Conservation (phyloP, 2,329 filamentous ascomycete species). For the Hypoxylon sp. region DNA sequence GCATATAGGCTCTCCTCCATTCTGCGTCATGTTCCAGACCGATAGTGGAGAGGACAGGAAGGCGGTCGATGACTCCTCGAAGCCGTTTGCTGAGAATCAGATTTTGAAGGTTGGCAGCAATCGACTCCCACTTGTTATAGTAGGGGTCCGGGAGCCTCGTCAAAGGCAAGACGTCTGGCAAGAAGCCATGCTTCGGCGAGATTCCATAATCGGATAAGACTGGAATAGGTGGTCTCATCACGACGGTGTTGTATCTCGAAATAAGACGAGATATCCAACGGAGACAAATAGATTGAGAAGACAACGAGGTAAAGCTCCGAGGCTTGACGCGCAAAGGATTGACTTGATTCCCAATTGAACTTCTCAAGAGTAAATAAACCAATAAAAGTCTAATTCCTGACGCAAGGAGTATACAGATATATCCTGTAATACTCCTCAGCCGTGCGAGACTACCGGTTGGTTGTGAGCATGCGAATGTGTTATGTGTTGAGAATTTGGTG, state of each 20-base stretch:
- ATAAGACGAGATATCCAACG: slow-evolving; percentile 6
- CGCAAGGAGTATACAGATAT: slow-evolving; percentile 74
- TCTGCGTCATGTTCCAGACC: slow-evolving; percentile 86
- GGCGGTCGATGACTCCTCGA: slow-evolving; percentile 80
- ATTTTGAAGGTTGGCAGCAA: slow-evolving; percentile 86
- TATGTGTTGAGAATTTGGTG: slow-evolving; percentile 14
- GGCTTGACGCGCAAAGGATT: background rate
- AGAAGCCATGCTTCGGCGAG: slow-evolving; percentile 84
- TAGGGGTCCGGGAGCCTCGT: slow-evolving; percentile 87
- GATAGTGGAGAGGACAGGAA: slow-evolving; percentile 86
- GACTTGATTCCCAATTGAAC: slow-evolving; percentile 9
- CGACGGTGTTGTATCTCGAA: slow-evolving; percentile 29
- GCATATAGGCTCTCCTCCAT: slow-evolving; percentile 93
- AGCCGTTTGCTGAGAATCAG: slow-evolving; percentile 88
- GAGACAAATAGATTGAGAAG: slow-evolving; percentile 11
- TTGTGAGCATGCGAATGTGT: slow-evolving; percentile 54
- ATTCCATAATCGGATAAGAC: slow-evolving; percentile 82
- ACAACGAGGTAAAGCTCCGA: slow-evolving; percentile 8
- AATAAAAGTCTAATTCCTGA: slow-evolving; percentile 60
- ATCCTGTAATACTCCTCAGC: slow-evolving; percentile 73
- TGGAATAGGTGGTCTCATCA: slow-evolving; percentile 73
- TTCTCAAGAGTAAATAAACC: slow-evolving; percentile 42
- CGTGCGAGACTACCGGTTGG: slow-evolving; percentile 60
- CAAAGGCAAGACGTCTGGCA: slow-evolving; percentile 84
- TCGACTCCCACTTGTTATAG: slow-evolving; percentile 94